Conservation (phyloP, 495 filamentous ascomycete genomes). For the Choiromyces venosus region DNA sequence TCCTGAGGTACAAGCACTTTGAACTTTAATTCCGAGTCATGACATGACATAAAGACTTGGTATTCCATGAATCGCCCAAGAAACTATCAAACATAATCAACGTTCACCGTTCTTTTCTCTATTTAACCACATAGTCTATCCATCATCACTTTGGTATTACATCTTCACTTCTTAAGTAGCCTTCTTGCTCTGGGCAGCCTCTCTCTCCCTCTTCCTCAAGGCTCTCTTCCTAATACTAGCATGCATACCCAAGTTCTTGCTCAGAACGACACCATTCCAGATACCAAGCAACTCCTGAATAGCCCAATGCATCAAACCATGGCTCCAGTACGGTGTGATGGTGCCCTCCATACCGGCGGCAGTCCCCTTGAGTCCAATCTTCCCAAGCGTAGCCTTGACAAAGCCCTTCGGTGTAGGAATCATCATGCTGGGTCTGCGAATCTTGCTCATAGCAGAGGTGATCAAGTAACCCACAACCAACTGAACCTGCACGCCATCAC, state of each 20-base stretch:
- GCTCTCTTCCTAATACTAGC: conserved; percentile 79
- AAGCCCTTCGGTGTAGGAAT: conserved; percentile 79
- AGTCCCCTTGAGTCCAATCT: conserved; percentile 73
- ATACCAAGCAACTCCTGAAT: conserved; percentile 65
- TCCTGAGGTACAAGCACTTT: not conserved
- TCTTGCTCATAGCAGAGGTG: conserved; percentile 92
- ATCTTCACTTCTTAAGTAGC: conserved; percentile 5
- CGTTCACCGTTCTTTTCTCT: not conserved
- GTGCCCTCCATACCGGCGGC: conserved; percentile 69
- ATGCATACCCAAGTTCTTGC: conserved; percentile 73
- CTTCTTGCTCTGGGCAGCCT: conserved; percentile 45
- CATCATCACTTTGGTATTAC: not conserved
- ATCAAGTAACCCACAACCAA: conserved; percentile 87
- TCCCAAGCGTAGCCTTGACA: conserved; percentile 69
- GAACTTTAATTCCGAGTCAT: not conserved
- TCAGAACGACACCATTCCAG: conserved; percentile 57
- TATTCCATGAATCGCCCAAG: not conserved
- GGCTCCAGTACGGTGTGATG: conserved; percentile 87
- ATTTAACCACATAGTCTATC: not conserved
- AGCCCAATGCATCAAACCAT: conserved; percentile 81
- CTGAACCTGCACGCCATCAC: conserved; percentile 73
- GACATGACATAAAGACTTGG: not conserved
- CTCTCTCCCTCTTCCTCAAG: conserved; percentile 79
- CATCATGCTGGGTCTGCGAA: conserved; percentile 65
- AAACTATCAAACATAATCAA: not conserved